phyloP scores from a whole-genome alignment of 2,329 filamentous ascomycete genomes.

The Cordyceps farinosa region DNA sequence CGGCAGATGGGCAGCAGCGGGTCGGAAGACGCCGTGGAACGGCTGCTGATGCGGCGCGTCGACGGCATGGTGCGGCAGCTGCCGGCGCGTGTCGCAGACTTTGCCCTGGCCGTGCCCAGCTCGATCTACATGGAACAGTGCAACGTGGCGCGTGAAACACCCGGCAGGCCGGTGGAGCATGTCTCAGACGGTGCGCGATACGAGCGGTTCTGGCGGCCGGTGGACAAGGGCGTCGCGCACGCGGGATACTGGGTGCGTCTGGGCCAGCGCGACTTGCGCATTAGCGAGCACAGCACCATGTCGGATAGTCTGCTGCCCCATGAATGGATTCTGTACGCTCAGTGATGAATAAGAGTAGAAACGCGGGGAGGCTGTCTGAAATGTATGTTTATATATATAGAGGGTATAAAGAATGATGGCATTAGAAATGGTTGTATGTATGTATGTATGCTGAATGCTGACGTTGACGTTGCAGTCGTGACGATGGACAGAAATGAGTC shows the following conservation, averaged over 20 bases:
- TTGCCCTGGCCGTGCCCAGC: constrained; percentile 25
- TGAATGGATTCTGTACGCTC: constrained; percentile 15
- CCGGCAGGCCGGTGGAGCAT: constrained; percentile 20
- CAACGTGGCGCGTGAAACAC: constrained; percentile 16
- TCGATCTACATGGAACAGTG: constrained; percentile 22
- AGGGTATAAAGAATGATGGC: constrained; percentile 12
- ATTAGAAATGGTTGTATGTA: constrained; percentile 11
- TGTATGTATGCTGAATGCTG: constrained; percentile 6
- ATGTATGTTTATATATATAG: constrained; percentile 7
- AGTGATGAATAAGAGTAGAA: constrained; percentile 2
- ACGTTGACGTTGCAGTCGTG: constrained; percentile 5
- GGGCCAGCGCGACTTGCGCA: constrained; percentile 23
- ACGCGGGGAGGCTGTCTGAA: no score
- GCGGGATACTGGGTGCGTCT: constrained; percentile 28
- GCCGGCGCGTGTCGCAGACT: constrained; percentile 20
- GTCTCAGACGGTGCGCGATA: constrained; percentile 16
- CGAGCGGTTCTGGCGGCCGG: constrained; percentile 25
- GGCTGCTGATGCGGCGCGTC: constrained; percentile 18
- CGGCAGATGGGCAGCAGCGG: not conserved
- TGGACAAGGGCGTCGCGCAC: constrained; percentile 17
- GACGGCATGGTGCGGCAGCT: constrained; percentile 24
- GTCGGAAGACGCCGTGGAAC: not conserved
- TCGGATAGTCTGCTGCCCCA: constrained; percentile 2
- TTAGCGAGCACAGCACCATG: not conserved
- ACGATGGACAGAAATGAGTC: not conserved